Evolutionary conservation across 2,329 filamentous ascomycete species (phyloP).

Genomic region (Huntiella moniliformis): DNA sequence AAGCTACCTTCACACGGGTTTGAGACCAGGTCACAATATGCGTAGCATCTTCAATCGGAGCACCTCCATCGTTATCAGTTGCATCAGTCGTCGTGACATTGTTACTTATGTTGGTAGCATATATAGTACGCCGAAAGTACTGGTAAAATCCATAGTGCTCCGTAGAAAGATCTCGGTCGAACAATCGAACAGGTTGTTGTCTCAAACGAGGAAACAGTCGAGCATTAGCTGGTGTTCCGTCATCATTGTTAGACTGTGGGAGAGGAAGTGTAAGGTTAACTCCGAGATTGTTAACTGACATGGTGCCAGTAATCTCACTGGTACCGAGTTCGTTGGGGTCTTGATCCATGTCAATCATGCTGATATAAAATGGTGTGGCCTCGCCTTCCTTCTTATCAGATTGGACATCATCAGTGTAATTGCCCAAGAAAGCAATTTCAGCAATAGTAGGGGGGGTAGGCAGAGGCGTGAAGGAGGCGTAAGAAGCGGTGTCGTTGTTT

Average conservation of each 20-base stretch:
- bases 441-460: conserved; percentile 40
- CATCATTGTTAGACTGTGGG: conserved; percentile 37
- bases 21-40: conserved; percentile 39
- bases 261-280: conserved; percentile 33
- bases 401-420: conserved; percentile 60
- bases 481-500: conserved; percentile 17
- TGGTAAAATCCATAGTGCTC: conserved; percentile 93
- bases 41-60: conserved; percentile 31
- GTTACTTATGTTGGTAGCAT: conserved; percentile 44
- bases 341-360: conserved; percentile 36
- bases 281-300: background rate
- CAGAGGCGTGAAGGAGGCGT: conserved; percentile 20
- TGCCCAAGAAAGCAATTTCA: conserved; percentile 67
- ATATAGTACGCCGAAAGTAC: conserved; percentile 77
- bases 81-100: conserved; percentile 27
- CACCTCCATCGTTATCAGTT: conserved; percentile 30
- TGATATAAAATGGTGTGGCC: conserved; percentile 75
- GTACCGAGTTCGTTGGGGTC: conserved; percentile 17
- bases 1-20: conserved; percentile 43
- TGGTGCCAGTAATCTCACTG: conserved; percentile 15
- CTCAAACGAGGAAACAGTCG: conserved; percentile 50
- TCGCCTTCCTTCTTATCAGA: conserved; percentile 58
- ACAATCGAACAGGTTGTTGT: conserved; percentile 68
- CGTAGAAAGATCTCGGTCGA: conserved; percentile 57
- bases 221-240: conserved; percentile 56